Conservation (phyloP, 441 rosid species). For the Isatis lusitanica region DNA sequence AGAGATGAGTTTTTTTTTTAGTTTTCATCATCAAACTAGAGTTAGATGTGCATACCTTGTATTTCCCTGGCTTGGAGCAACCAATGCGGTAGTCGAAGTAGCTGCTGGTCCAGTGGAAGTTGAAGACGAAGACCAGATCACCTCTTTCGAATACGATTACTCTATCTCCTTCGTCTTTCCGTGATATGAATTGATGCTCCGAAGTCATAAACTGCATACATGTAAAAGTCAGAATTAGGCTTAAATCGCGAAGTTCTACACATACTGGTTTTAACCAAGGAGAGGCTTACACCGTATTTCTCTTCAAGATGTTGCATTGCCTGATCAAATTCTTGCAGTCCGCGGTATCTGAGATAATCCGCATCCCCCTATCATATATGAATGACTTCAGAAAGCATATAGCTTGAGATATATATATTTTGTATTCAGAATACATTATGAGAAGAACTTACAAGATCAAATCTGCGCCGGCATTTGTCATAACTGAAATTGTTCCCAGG, state of each 20-base stretch:
- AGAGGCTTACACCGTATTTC: conserved; percentile 65
- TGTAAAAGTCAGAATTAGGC: not conserved
- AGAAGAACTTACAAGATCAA: conserved; percentile 72
- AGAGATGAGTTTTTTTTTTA: not conserved
- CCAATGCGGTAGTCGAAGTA: conserved; percentile 87
- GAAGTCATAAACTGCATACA: conserved; percentile 90
- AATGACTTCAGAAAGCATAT: conserved; percentile 13
- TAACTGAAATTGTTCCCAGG: conserved; percentile 82
- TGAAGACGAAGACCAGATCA: conserved; percentile 85
- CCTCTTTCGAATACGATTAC: conserved; percentile 84
- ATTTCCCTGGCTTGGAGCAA: conserved; percentile 88
- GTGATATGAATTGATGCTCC: conserved; percentile 79
- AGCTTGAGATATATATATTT: not conserved
- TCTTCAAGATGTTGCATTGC: conserved; percentile 96
- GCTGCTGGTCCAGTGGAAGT: conserved; percentile 91
- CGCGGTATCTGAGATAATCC: conserved; percentile 69
- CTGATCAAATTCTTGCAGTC: conserved; percentile 94
- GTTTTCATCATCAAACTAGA: not conserved
- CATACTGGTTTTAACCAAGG: not conserved
- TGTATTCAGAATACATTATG: not conserved
- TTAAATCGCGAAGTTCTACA: not conserved
- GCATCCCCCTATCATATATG: conserved; percentile 80
- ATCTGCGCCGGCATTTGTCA: conserved; percentile 94
- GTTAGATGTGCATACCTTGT: conserved; percentile 59
- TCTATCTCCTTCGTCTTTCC: conserved; percentile 79